Evolutionary conservation across 495 filamentous ascomycete species (phyloP).

Genomic region (Neurospora tetrasperma): DNA sequence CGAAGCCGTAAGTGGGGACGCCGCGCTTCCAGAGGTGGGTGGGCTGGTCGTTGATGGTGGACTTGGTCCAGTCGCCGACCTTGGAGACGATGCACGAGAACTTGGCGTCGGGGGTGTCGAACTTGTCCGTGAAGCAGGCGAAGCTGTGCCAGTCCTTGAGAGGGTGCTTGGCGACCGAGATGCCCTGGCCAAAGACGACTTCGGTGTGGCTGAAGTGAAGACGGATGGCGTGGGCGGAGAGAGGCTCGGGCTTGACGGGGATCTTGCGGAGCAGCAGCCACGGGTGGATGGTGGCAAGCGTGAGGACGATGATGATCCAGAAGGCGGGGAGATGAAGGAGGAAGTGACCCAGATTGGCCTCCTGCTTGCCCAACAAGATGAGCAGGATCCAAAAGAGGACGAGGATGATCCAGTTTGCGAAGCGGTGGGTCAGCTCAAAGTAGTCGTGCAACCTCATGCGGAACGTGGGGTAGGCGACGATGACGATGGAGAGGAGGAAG

Average conservation of each 20-base stretch:
- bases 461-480: conserved; percentile 41
- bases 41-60: conserved; percentile 43
- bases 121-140: conserved; percentile 55
- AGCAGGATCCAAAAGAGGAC: conserved; percentile 53
- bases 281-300: conserved; percentile 50
- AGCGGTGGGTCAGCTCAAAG: conserved; percentile 58
- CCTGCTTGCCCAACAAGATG: conserved; percentile 34
- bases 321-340: conserved; percentile 51
- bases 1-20: conserved; percentile 47
- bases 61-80: conserved; percentile 60
- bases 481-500: conserved; percentile 31
- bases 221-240: conserved; percentile 58
- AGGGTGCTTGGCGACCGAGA: conserved; percentile 43
- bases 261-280: conserved; percentile 58
- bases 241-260: conserved; percentile 47
- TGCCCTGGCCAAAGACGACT: conserved; percentile 38
- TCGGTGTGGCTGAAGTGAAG: conserved; percentile 54
- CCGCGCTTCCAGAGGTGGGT: conserved; percentile 42
- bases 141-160: conserved; percentile 74
- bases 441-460: conserved; percentile 46
- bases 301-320: conserved; percentile 55
- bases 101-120: conserved; percentile 20
- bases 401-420: conserved; percentile 52
- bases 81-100: conserved; percentile 56
- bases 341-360: conserved; percentile 27